Evolutionary conservation across 495 filamentous ascomycete species (phyloP), one percentile per base, ranked within the genome.

Genomic region (Penicillium lividum): DNA sequence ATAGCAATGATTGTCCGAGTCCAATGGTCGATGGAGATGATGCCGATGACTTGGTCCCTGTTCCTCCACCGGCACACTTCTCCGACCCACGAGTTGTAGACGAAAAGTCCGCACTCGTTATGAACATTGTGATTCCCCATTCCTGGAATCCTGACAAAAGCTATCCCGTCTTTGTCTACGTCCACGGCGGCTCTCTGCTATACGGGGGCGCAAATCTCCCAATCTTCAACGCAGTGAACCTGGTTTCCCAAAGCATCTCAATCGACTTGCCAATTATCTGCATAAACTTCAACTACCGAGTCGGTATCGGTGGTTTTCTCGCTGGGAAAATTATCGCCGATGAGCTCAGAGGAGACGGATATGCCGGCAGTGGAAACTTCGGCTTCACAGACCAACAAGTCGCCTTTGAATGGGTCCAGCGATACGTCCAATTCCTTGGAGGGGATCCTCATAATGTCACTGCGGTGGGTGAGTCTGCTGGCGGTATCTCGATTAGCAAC

Each of bases 381-480:
- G 56, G 56, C 29, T 53, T 59, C 49, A 59, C 56, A 6, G 56
- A 59, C 38, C 56, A 59, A 33, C 46, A 53, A 49, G 49, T 59
- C 3, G 56, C 56, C 1, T 47, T 48, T 1, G 49, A 59, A 0
- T 59, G 56, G 56, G 51, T 59, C 3, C 49, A 53, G 42, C 45
- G 25, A 46, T 59, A 59, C 29, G 48, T 59, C 42, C 13, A 22
- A 15, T 43, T 33, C 9, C 25, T 59, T 9, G 56, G 56, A 38
- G 56, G 56, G 1, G 42, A 53, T 30, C 50, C 56, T 0, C 29
- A 42, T 9, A 59, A 53, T 38, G 56, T 59, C 5, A 53, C 49
- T 13, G 56, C 44, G 2, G 30, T 59, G 18, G 56, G 56, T 11
- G 50, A 59, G 33, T 59, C 56, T 27, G 56, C 56, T 16, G 56